A percentile compares a stretch with the other conserved stretches of the same genome.
Conservation (phyloP, 805 yeast species). For the Metschnikowia lunata region DNA sequence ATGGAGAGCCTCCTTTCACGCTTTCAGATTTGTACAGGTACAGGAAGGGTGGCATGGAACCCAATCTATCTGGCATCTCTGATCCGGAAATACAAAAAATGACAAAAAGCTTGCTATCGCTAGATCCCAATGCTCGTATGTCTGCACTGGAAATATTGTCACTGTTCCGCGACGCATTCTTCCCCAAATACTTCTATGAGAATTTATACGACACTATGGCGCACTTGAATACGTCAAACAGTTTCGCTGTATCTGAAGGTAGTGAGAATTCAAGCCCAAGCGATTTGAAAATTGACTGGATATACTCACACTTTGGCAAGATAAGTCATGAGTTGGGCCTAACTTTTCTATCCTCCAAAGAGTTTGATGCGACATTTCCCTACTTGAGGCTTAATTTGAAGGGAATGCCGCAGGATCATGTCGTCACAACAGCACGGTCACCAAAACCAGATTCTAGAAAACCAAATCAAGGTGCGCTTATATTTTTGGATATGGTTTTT, state of each 20-base stretch:
- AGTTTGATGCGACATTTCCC: slow-evolving; percentile 5
- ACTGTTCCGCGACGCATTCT: slow-evolving; percentile 46
- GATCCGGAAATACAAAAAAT: slow-evolving; percentile 50
- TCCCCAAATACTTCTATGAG: slow-evolving; percentile 65
- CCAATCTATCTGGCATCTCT: slow-evolving; percentile 55
- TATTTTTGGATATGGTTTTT: slow-evolving; percentile 54
- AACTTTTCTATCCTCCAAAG: slow-evolving; percentile 10
- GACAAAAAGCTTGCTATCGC: slow-evolving; percentile 56
- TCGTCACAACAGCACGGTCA: slow-evolving; percentile 30
- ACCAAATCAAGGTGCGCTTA: slow-evolving; percentile 41
- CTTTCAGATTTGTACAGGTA: slow-evolving; percentile 84
- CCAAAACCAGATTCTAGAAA: background rate
- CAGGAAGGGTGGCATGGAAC: slow-evolving; percentile 61
- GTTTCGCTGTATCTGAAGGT: slow-evolving; percentile 13
- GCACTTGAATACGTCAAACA: slow-evolving; percentile 23
- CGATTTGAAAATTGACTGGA: slow-evolving; percentile 50
- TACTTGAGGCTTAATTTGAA: slow-evolving; percentile 45
- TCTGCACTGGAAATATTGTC: slow-evolving; percentile 51
- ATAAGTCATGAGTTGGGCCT: slow-evolving; percentile 24
- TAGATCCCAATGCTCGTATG: slow-evolving; percentile 59
- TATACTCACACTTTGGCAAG: slow-evolving; percentile 56
- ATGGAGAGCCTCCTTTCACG: slow-evolving; percentile 83
- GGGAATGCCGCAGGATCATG: slow-evolving; percentile 45
- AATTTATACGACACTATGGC: slow-evolving; percentile 66
- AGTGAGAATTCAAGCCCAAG: slow-evolving; percentile 25